phyloP scores from a whole-genome alignment of 1,139 yeast genomes.

The Sugiyamaella grinbergsii region DNA sequence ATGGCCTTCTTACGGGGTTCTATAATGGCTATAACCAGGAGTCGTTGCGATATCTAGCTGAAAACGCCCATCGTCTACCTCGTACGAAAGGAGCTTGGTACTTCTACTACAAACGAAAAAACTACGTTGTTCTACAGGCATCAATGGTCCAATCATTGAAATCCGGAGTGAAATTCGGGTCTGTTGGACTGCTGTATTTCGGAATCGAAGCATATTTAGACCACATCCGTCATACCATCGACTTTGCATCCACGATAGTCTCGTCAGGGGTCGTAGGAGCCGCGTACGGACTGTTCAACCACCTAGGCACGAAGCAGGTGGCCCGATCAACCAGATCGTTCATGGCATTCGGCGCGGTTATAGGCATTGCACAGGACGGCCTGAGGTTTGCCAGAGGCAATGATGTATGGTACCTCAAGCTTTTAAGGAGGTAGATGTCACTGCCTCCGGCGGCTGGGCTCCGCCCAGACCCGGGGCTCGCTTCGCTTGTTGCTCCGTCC shows the following conservation, averaged over 20 bases:
- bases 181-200: conserved; percentile 55
- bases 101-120: conserved; percentile 82
- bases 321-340: conserved; percentile 56
- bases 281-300: conserved; percentile 50
- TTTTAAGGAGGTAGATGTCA: conserved; percentile 1
- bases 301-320: conserved; percentile 53
- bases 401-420: conserved; percentile 59
- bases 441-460: too few species aligned
- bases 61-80: conserved; percentile 82
- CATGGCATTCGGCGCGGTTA: conserved; percentile 55
- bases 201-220: conserved; percentile 67
- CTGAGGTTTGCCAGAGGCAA: conserved; percentile 62
- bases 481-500: too few species aligned
- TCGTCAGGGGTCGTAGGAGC: conserved; percentile 59
- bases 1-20: conserved; percentile 68
- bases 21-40: conserved; percentile 59
- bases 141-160: conserved; percentile 53
- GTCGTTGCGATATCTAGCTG: conserved; percentile 67
- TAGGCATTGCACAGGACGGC: conserved; percentile 68
- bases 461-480: too few species aligned
- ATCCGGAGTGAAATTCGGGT: conserved; percentile 51
- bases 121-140: conserved; percentile 65
- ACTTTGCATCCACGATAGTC: conserved; percentile 60
- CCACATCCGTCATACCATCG: conserved; percentile 54
- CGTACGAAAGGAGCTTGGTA: conserved; percentile 84